Base-by-base conservation (phyloP, 2,329 filamentous ascomycete species). In the Madurella fahalii region DNA sequence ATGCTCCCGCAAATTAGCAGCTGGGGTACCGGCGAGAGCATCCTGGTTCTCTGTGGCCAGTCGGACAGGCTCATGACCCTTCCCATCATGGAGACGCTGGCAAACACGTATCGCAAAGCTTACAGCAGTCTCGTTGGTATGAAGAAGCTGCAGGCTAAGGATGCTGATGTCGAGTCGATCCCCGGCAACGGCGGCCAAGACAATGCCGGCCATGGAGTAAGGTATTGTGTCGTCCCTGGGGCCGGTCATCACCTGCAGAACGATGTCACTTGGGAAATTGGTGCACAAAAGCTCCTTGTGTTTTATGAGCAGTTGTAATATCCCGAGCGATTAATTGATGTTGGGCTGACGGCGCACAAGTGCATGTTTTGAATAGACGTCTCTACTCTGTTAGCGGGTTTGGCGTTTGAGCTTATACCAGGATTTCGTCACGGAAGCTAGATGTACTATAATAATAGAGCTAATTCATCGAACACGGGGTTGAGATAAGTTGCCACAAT, bases 221-320 rank as follows among this genome's bases (percentile, higher is more conserved):
- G 67, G 45, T 65, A 77, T 45, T 69, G 61, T 15, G 65, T 75
- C 44, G 74, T 80, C 1, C 66, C 70, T 2, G 72, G 71, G 2
- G 69, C 76, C 3, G 78, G 74, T 2, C 78, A 82, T 63, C 78
- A 82, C 65, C 57, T 81, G 43, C 77, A 81, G 62, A 79, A 82
- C 52, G 77, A 82, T 60, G 64, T 73, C 11, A 68, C 70, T 40
- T 80, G 76, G 75, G 67, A 77, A 51, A 63, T 70, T 2, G 78
- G 77, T 1, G 77, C 75, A 1, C 64, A 67, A 50, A 77, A 74
- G 57, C 52, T 82, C 31, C 59, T 75, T 18, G 62, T 60, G 0
- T 82, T 77, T 62, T 68, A 74, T 50, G 50, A 59, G 48, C 64
- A 69, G 58, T 57, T 69, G 2, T 69, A 56, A 53, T 9, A 20